Base-by-base conservation (phyloP, 768 basidiomycete genomes). In the Lyophyllum semitale region DNA sequence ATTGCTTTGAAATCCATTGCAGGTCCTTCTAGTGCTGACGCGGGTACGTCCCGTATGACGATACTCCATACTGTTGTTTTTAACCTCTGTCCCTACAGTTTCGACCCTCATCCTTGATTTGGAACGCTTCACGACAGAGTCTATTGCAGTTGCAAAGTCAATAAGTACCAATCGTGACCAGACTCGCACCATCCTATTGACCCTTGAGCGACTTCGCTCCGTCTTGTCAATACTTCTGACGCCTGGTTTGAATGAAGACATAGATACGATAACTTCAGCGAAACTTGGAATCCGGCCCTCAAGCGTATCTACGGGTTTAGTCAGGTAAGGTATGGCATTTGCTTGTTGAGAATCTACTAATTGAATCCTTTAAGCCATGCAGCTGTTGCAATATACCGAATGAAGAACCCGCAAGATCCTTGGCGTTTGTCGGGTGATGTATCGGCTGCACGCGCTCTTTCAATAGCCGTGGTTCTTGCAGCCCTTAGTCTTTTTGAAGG, bases 381-480 rank as follows among this genome's bases (percentile, higher is more conserved):
- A 26, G 68, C 76, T 22, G 72, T 75, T 18, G 76, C 77, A 0
- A 47, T 84, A 33, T 83, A 81, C 60, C 64, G 68, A 0, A 67
- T 63, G 3, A 63, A 66, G 5, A 58, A 61, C 30, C 59, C 81
- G 5, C 68, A 63, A 25, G 79, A 81, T 33, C 67, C 73, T 0
- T 97, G 95, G 94, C 82, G 79, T n/a, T 70, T 92, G 18, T 95
- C 93, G 0, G 73, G 81, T 0, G 73, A 81, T 30, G 80, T 83
- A 1, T 89, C 94, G 2, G 91, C 93, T 0, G 77, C 83, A 2
- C 79, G 89, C 13, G 81, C 87, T 4, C 66, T 95, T 4, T 80
- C 82, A 0, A 83, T 96, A 42, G 70, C 87, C 4, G 77, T 85
- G 5, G 67, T 90, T 15, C 78, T 96, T 6, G 84, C 88, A 38